Evolutionary conservation across 139 green algal species (phyloP).

Genomic region (Tetratostichococcus sp.): DNA sequence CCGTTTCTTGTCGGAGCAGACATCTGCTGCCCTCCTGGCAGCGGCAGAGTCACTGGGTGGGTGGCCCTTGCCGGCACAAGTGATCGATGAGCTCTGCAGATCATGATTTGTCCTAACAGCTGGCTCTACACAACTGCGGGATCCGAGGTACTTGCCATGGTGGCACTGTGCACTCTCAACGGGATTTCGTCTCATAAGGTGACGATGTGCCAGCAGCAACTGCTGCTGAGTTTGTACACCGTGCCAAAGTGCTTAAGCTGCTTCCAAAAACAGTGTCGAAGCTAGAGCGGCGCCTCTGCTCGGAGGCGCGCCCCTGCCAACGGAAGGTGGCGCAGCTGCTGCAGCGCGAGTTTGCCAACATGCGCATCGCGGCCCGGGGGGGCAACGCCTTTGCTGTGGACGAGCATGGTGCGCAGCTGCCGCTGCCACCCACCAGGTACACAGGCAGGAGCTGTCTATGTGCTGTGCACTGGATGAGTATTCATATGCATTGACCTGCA

Average conservation of each 20-base stretch:
- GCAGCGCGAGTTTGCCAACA: not conserved
- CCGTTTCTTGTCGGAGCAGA: not conserved
- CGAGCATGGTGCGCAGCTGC: constrained; percentile 8
- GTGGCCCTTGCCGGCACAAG: too few relatives aligned
- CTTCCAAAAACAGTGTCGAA: not conserved
- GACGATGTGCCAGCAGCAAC: too few relatives aligned
- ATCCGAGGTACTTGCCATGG: not conserved
- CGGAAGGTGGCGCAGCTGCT: constrained; percentile 1
- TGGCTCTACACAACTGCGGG: too few relatives aligned
- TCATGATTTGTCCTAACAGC: too few relatives aligned
- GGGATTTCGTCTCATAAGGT: too few relatives aligned
- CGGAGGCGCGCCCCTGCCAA: not conserved
- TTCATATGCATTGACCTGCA: too few relatives aligned
- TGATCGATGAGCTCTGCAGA: too few relatives aligned
- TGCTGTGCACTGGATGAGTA: too few relatives aligned
- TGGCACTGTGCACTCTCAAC: not conserved
- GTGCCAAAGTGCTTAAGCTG: too few relatives aligned
- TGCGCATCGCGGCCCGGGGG: not conserved
- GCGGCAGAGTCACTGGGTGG: not conserved
- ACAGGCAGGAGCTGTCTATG: not conserved
- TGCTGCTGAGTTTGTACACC: too few relatives aligned
- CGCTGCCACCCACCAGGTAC: constrained; percentile 1
- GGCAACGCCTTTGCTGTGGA: constrained; percentile 14
- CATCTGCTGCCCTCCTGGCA: constrained; percentile 11
- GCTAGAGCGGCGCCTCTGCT: constrained; percentile 5